Percentiles rank a stretch among this genome's conserved stretches.
Evolutionary conservation across 495 filamentous ascomycete species (phyloP).

Genomic region (Talaromyces trachyspermus): DNA sequence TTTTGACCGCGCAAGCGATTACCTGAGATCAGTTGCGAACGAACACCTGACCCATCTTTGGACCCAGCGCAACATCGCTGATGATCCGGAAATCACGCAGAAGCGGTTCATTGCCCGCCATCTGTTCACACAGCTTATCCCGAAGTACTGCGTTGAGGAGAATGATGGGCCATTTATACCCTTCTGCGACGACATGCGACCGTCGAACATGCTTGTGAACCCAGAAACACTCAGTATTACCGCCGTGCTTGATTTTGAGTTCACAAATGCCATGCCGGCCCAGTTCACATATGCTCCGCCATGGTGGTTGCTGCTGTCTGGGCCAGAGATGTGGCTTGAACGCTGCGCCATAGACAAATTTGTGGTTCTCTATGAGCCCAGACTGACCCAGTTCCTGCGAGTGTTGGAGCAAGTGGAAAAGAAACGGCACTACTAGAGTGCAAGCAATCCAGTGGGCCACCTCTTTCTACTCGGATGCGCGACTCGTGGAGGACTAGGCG

Average conservation of each 20-base stretch:
- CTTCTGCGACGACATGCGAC: slow-evolving; percentile 36
- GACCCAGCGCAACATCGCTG: slow-evolving; percentile 32
- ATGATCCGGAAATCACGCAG: slow-evolving; percentile 23
- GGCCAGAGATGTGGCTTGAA: slow-evolving; percentile 30
- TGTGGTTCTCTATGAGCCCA: slow-evolving; percentile 25
- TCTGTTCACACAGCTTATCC: slow-evolving; percentile 29
- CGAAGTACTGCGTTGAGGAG: slow-evolving; percentile 26
- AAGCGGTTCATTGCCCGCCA: slow-evolving; percentile 31
- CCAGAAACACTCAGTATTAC: slow-evolving; percentile 31
- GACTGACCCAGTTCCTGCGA: slow-evolving; percentile 24
- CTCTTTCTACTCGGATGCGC: slow-evolving; percentile 31
- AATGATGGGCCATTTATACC: slow-evolving; percentile 29
- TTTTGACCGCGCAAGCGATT: slow-evolving; percentile 28
- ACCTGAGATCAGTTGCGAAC: slow-evolving; percentile 23
- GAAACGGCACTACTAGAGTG: slow-evolving; percentile 13
- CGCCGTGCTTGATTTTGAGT: slow-evolving; percentile 35
- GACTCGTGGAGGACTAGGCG: slow-evolving; percentile 30
- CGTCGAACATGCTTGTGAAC: slow-evolving; percentile 35
- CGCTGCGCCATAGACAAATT: slow-evolving; percentile 27
- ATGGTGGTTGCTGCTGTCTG: slow-evolving; percentile 34
- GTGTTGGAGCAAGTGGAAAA: slow-evolving; percentile 19
- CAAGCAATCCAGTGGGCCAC: slow-evolving; percentile 10
- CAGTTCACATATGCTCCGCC: slow-evolving; percentile 35
- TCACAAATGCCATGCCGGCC: slow-evolving; percentile 34
- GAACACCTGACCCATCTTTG: slow-evolving; percentile 28